A percentile compares a stretch with the other conserved stretches of the same genome.
phyloP scores from a whole-genome alignment of 2,329 filamentous ascomycete genomes.

The Calonectria naviculata region DNA sequence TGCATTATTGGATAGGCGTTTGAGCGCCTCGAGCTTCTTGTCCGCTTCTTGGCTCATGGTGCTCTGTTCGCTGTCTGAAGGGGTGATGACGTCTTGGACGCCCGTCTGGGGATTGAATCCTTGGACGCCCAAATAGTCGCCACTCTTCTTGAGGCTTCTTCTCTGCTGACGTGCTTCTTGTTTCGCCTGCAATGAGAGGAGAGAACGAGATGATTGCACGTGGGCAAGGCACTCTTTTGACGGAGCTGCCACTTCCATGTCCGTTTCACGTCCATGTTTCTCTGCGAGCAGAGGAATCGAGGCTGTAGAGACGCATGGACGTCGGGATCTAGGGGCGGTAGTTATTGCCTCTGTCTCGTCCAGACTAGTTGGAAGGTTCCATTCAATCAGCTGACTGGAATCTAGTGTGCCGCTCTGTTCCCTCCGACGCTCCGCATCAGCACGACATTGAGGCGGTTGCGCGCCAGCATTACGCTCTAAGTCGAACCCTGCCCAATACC shows the following conservation, averaged over 20 bases:
- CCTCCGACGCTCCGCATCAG: conserved; percentile 22
- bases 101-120: conserved; percentile 69
- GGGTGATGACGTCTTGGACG: conserved; percentile 61
- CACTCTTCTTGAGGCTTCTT: conserved; percentile 61
- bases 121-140: conserved; percentile 69
- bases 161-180: conserved; percentile 49
- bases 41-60: conserved; percentile 44
- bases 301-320: not conserved
- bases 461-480: not conserved
- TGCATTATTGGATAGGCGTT: conserved; percentile 47
- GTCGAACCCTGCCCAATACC: conserved; percentile 44
- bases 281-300: not conserved
- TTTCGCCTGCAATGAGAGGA: conserved; percentile 43
- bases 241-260: not conserved
- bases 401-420: conserved; percentile 33
- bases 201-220: not conserved
- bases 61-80: conserved; percentile 59
- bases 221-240: not conserved
- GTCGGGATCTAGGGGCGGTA: not conserved
- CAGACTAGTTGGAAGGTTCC: conserved; percentile 49
- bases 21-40: conserved; percentile 45
- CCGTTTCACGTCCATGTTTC: not conserved
- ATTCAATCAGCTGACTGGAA: conserved; percentile 46
- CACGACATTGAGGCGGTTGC: conserved; percentile 8
- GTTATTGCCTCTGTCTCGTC: conserved; percentile 16